phyloP scores from a whole-genome alignment of 306 rosid genomes.

The Vicia faba region DNA sequence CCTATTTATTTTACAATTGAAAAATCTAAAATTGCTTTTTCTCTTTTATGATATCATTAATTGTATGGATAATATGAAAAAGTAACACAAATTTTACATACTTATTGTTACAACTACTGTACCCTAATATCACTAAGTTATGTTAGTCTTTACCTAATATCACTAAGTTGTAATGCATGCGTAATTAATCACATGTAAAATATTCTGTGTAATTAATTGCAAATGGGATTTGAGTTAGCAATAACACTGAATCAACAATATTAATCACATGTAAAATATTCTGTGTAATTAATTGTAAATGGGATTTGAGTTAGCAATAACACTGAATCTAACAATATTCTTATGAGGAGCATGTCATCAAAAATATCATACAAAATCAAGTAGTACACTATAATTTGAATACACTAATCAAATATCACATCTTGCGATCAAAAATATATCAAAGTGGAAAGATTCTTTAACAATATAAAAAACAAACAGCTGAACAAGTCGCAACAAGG shows the following conservation, averaged over 20 bases:
- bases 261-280: too few relatives aligned
- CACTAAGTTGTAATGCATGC: background rate
- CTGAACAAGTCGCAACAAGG: constrained; percentile 28
- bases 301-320: too few relatives aligned
- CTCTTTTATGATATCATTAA: background rate
- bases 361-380: constrained; percentile 5
- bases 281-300: too few relatives aligned
- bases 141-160: background rate
- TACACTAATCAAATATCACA: constrained; percentile 5
- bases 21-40: background rate
- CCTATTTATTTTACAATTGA: background rate
- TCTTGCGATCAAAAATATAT: constrained; percentile 5
- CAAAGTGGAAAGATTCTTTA: constrained; percentile 20
- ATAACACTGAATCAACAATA: background rate
- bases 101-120: background rate
- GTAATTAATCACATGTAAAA: background rate
- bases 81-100: background rate
- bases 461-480: constrained; percentile 27
- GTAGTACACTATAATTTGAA: constrained; percentile 5
- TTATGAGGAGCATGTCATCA: background rate
- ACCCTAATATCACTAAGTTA: background rate
- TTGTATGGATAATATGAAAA: background rate
- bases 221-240: background rate
- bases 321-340: too few relatives aligned
- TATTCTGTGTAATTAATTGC: background rate